These are phyloP conservation scores for Zalerion maritima DNA, from an alignment of 495 filamentous ascomycete species.

Conservation along the genomic window DNA sequence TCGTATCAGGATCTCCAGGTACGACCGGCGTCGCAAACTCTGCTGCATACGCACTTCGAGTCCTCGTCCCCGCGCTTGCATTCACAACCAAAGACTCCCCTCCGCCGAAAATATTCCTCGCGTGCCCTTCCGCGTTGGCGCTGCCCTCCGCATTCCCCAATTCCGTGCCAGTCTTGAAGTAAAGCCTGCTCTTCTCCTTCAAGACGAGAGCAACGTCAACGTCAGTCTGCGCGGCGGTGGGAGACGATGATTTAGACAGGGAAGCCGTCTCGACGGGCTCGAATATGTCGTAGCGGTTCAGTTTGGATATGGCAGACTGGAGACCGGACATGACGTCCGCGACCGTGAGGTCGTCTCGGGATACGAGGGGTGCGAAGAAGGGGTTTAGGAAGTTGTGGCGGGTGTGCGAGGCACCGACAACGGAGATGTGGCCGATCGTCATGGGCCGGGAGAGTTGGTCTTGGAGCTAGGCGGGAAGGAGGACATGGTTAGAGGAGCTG, in stretches of 20 bases:
- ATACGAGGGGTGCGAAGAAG: slow-evolving; percentile 63
- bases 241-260: slow-evolving; percentile 53
- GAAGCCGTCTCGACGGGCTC: slow-evolving; percentile 67
- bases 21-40: slow-evolving; percentile 66
- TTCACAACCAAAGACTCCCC: slow-evolving; percentile 75
- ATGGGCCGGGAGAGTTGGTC: slow-evolving; percentile 56
- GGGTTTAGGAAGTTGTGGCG: slow-evolving; percentile 64
- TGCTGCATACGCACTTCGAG: slow-evolving; percentile 74
- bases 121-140: slow-evolving; percentile 67
- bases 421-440: slow-evolving; percentile 64
- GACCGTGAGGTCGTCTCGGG: slow-evolving; percentile 55
- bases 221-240: no score
- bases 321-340: slow-evolving; percentile 60
- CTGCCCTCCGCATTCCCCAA: slow-evolving; percentile 83
- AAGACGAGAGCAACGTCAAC: slow-evolving; percentile 64
- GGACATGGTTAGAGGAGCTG: background rate
- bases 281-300: slow-evolving; percentile 77
- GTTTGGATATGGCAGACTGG: slow-evolving; percentile 49
- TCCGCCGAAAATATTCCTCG: slow-evolving; percentile 88
- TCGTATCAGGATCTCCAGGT: slow-evolving; percentile 61
- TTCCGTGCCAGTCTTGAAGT: slow-evolving; percentile 84
- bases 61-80: slow-evolving; percentile 75
- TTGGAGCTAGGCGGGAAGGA: slow-evolving; percentile 37
- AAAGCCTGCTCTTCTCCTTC: slow-evolving; percentile 61
- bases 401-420: slow-evolving; percentile 66